phyloP scores from a whole-genome alignment of 169 alveolate species.

The Plasmodium berghei region DNA sequence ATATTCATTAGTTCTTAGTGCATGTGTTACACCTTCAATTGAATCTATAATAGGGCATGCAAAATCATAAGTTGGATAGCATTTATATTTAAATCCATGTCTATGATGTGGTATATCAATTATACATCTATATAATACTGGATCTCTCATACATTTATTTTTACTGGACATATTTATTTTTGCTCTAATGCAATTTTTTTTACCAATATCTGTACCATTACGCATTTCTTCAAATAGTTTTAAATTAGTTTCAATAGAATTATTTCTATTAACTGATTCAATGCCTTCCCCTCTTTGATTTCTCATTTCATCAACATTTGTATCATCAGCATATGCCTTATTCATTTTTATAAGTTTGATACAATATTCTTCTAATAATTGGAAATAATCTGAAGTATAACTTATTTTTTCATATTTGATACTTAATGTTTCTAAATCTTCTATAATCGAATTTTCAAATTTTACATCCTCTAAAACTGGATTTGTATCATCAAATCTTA shows the following conservation, averaged over 20 bases:
- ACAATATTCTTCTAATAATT: conserved; percentile 89
- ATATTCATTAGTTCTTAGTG: conserved; percentile 98
- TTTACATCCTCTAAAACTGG: conserved; percentile 97
- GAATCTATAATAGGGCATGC: conserved; percentile 99
- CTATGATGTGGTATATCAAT: conserved; percentile 94
- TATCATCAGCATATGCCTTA: conserved; percentile 97
- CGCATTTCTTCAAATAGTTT: conserved; percentile 92
- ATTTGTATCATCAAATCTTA: conserved; percentile 99
- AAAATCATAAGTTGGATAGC: conserved; percentile 99
- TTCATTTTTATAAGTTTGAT: conserved; percentile 90
- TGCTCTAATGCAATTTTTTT: conserved; percentile 97
- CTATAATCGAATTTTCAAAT: conserved; percentile 94
- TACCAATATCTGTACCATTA: conserved; percentile 91
- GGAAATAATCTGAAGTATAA: conserved; percentile 97
- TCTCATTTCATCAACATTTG: conserved; percentile 96
- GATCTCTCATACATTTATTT: conserved; percentile 98
- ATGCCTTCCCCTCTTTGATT: conserved; percentile 96
- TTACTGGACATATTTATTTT: conserved; percentile 95
- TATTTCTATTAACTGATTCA: conserved; percentile 90
- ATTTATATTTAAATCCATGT: conserved; percentile 94
- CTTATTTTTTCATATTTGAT: conserved; percentile 92
- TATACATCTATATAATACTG: conserved; percentile 96
- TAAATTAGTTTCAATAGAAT: conserved; percentile 93
- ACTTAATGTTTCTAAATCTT: conserved; percentile 93
- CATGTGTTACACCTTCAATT: conserved; percentile 98